Conservation (phyloP, 495 filamentous ascomycete species). For the Daldinia concentrica region DNA sequence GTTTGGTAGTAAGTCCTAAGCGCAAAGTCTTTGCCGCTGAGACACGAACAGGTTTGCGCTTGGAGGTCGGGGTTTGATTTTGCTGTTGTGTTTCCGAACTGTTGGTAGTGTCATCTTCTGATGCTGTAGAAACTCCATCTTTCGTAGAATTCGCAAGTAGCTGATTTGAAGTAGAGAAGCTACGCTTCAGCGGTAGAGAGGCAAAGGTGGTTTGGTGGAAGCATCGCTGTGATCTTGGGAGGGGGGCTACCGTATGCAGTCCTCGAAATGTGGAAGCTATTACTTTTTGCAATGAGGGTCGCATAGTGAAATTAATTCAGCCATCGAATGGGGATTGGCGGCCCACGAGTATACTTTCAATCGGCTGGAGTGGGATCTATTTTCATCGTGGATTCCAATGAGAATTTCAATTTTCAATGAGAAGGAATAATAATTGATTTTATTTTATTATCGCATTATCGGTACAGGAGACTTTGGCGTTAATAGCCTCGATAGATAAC, state of each 20-base stretch:
- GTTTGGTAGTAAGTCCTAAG: conserved; percentile 40
- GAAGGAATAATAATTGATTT: not conserved
- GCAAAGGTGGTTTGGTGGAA: conserved; percentile 47
- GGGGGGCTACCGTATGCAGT: conserved; percentile 30
- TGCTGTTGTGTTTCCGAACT: conserved; percentile 19
- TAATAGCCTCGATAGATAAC: too few relatives aligned
- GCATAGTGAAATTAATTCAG: conserved; percentile 39
- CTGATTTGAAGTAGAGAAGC: conserved; percentile 54
- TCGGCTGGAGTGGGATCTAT: not conserved
- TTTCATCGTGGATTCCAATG: not conserved
- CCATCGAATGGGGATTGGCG: conserved; percentile 23
- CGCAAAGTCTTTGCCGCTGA: conserved; percentile 55
- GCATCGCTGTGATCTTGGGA: conserved; percentile 30
- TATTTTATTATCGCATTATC: not conserved
- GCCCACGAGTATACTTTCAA: not conserved
- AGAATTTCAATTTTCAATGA: not conserved
- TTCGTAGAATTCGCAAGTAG: conserved; percentile 46
- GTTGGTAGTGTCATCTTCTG: conserved; percentile 13
- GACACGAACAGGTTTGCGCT: conserved; percentile 52
- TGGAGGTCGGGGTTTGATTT: conserved; percentile 37
- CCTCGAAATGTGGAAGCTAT: conserved; percentile 33
- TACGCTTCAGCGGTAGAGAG: conserved; percentile 49
- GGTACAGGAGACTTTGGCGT: too few relatives aligned
- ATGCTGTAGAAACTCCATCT: conserved; percentile 10
- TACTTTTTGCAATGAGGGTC: conserved; percentile 42